Evolutionary conservation across 371 early-diverging fungal species (phyloP), one percentile per base, ranked within the genome.

Genomic region (Mucor mucedo): DNA sequence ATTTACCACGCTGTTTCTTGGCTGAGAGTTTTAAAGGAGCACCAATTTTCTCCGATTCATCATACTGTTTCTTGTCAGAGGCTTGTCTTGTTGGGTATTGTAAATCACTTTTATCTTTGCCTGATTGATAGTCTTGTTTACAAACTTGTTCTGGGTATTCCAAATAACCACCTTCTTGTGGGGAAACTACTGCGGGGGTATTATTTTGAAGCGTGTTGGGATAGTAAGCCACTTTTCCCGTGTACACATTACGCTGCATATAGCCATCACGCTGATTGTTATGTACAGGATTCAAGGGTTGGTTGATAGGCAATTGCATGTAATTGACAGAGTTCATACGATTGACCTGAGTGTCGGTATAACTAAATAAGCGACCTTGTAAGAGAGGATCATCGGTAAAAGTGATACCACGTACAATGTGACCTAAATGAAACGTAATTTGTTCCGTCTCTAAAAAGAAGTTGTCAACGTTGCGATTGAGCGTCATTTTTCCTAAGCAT

Each of bases 391-490:
- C 87, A 62, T 79, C 57, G 13, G 81, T 74, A 29, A 80, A 72
- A 4, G 73, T 77, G 50, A 87, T 80, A 57, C 85, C 84, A 56
- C 79, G 79, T 2, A 80, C 80, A 45, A 77, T 52, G 53, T 80
- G 73, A 4, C 75, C 76, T 29, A 66, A 55, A 56, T 71, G 72
- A 65, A 70, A 74, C 16, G 84, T 83, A 8, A 76, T 66, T 52
- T 87, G 87, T 57, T 87, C 87, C 1, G 79, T 79, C 61, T 87
- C 85, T 9, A 84, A 60, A 68, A 83, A 85, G 72, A 65, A 86
- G 55, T 87, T 80, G 13, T 80, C 82, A 16, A 73, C 73, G 60
- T 79, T 83, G 39, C 81, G 76, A 66, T 87, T 78, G 38, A 84
- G 68, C 3, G 70, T 69, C 70, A 87, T 75, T 30, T 75, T 75